phyloP scores from a whole-genome alignment of 768 basidiomycete genomes.

The Tephrocybe sp. region DNA sequence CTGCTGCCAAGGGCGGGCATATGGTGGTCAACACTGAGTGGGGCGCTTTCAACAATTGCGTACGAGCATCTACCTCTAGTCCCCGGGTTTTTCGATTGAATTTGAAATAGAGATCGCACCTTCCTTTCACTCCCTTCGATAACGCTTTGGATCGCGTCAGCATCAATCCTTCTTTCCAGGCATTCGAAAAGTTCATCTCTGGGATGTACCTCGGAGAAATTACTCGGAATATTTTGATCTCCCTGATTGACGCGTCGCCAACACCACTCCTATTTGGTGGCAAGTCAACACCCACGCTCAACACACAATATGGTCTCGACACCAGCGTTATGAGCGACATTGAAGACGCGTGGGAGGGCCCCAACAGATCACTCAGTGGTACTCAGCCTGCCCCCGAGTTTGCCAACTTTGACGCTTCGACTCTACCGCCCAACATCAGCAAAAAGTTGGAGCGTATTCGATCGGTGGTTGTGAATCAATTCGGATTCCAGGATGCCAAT shows the following conservation, averaged over 20 bases:
- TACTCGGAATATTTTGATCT: slow-evolving; percentile 77
- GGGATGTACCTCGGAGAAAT: slow-evolving; percentile 99
- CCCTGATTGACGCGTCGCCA: slow-evolving; percentile 76
- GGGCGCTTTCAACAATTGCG: slow-evolving; percentile 96
- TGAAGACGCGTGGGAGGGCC: slow-evolving; percentile 71
- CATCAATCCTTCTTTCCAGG: slow-evolving; percentile 91
- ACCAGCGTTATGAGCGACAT: slow-evolving; percentile 87
- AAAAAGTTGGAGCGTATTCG: slow-evolving; percentile 53
- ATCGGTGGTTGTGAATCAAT: slow-evolving; percentile 55
- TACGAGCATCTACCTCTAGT: slow-evolving; percentile 32
- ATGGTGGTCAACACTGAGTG: slow-evolving; percentile 99
- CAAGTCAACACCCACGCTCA: slow-evolving; percentile 65
- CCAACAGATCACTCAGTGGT: slow-evolving; percentile 24
- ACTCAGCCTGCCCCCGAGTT: slow-evolving; percentile 35
- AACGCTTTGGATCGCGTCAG: slow-evolving; percentile 89
- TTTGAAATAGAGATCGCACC: slow-evolving; percentile 59
- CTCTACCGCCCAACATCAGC: slow-evolving; percentile 28
- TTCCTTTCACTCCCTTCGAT: slow-evolving; percentile 89
- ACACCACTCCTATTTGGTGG: slow-evolving; percentile 77
- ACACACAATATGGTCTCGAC: slow-evolving; percentile 93
- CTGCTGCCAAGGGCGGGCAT: slow-evolving; percentile 56
- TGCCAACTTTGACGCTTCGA: slow-evolving; percentile 30
- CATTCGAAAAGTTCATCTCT: slow-evolving; percentile 97
- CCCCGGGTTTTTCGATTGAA: neutral
- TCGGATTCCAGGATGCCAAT: slow-evolving; percentile 56